Percentiles rank a stretch among this genome's conserved stretches.
These are phyloP conservation scores for Dactylellina leptospora DNA, from an alignment of 2,329 filamentous ascomycete species.

Conservation along the genomic window DNA sequence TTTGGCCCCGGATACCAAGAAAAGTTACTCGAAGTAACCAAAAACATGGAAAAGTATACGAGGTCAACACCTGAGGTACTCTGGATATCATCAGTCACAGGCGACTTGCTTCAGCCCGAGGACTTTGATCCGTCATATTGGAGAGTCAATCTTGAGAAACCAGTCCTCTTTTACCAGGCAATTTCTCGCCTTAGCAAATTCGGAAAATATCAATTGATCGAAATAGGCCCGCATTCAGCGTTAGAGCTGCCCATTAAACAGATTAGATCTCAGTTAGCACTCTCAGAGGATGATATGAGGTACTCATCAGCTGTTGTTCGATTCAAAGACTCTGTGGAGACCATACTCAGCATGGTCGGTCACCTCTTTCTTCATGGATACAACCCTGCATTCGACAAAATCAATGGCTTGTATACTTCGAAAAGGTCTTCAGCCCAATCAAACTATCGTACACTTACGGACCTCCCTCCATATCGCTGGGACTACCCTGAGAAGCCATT, in stretches of 20 bases:
- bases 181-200: constrained; percentile 50
- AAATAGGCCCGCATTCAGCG: constrained; percentile 55
- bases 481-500: constrained; percentile 22
- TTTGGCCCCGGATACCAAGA: constrained; percentile 7
- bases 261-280: constrained; percentile 5
- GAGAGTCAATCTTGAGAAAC: constrained; percentile 59
- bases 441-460: constrained; percentile 20
- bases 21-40: background rate
- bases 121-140: constrained; percentile 56
- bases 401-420: constrained; percentile 5
- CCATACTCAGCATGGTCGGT: constrained; percentile 11
- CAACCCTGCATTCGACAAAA: constrained; percentile 33
- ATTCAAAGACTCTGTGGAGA: constrained; percentile 49
- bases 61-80: constrained; percentile 52
- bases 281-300: constrained; percentile 9
- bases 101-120: constrained; percentile 49
- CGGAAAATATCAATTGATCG: constrained; percentile 21
- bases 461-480: constrained; percentile 19
- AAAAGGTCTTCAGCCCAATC: background rate
- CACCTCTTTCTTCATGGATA: constrained; percentile 15
- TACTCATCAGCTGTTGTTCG: constrained; percentile 53
- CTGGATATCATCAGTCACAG: constrained; percentile 55
- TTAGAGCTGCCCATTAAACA: constrained; percentile 53
- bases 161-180: constrained; percentile 60
- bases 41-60: constrained; percentile 34